phyloP scores from a whole-genome alignment of 495 filamentous ascomycete species.

The Parathielavia hyrcaniae region DNA sequence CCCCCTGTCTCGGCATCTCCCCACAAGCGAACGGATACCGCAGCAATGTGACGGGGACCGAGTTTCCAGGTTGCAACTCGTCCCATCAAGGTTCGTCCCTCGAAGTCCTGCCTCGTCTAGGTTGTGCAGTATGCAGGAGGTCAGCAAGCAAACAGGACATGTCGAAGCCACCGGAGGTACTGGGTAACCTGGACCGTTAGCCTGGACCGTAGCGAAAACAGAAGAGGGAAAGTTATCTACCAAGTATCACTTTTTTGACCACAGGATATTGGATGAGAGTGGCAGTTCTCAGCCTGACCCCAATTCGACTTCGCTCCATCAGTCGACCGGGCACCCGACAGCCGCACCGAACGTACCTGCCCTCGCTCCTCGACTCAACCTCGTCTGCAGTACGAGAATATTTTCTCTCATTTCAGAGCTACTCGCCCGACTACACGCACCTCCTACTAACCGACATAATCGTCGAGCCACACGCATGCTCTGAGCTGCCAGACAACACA shows the following conservation, averaged over 20 bases:
- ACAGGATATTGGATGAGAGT: no score
- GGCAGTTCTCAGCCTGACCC: not conserved
- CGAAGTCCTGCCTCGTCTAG: no score
- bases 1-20: no score
- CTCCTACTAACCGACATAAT: not conserved
- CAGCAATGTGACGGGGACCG: no score
- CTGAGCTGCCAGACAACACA: conserved; percentile 1
- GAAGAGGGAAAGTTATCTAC: not conserved
- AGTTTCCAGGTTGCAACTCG: no score
- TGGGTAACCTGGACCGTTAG: no score
- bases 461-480: not conserved
- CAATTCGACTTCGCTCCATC: no score
- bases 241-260: no score
- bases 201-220: not conserved
- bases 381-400: no score
- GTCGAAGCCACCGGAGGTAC: not conserved
- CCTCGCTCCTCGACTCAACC: not conserved
- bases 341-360: no score
- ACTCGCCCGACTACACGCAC: not conserved
- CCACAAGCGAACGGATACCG: no score
- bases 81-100: not conserved
- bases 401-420: not conserved
- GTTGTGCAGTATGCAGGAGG: conserved; percentile 14
- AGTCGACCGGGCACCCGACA: no score
- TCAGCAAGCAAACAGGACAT: conserved; percentile 6